Base-by-base conservation (phyloP, 371 early-diverging fungal species). In the Mortierella sp. region DNA sequence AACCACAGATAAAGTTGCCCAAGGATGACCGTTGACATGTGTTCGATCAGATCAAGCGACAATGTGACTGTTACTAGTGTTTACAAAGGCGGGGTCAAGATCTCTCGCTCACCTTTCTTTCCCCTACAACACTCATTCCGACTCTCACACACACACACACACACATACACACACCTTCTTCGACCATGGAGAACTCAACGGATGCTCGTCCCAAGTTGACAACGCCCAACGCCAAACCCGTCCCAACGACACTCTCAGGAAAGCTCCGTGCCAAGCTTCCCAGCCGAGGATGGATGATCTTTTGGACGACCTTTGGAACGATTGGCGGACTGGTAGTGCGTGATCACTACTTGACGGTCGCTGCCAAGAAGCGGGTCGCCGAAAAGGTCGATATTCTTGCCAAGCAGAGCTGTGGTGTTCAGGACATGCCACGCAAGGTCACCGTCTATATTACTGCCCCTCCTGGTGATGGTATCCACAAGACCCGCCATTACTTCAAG, bases 361-460 rank as follows among this genome's bases (percentile, higher is more conserved):
- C 88, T 73, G 89, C 91, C 28, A 90, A 91, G 80, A 83, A 89
- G 59, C 79, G 78, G 31, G 83, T 92, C 5, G 85, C 85, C 10
- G 88, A 89, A 69, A 88, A 89, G 78, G 94, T 93, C 14, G 88
- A 91, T 24, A 88, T 90, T 50, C 82, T 93, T 31, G 92, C 93
- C 28, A 90, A 91, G 28, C 89, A 92, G 76, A 89, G 93, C 34
- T 90, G 93, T 54, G 93, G 88, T 72, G 91, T 91, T 14, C 89
- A 91, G 89, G 94, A 93, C 69, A 89, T 91, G 88, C 94, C 94
- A 71, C 89, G 93, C 34, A 94, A 93, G 84, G 91, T 94, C 21
- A 82, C 88, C 14, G 91, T 94, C 11, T 94, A 91, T 78, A 87
- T 94, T 9, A 87, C 91, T 69, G 89, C 92, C 19, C 94, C 94